These are phyloP conservation scores for Extremus antarcticus DNA, from an alignment of 495 filamentous ascomycete species.

Conservation along the genomic window DNA sequence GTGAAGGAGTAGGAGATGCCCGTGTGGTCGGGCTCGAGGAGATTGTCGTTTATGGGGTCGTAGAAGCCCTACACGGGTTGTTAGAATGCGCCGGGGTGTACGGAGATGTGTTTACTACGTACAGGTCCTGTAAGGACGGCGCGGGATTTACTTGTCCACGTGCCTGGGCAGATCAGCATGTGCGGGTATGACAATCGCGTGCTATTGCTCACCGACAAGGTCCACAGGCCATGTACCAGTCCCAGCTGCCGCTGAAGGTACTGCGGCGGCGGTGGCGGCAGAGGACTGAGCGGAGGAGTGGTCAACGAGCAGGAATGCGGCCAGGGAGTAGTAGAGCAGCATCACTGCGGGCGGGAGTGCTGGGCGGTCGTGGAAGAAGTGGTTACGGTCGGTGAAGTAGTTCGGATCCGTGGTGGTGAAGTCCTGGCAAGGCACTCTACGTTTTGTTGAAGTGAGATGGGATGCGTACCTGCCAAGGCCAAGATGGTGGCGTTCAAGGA, in stretches of 20 bases:
- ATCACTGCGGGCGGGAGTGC: not conserved
- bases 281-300: constrained; percentile 4
- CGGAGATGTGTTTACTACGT: constrained; percentile 26
- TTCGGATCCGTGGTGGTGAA: no score
- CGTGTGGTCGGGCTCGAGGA: constrained; percentile 58
- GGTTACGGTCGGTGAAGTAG: no score
- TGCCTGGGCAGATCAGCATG: constrained; percentile 31
- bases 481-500: no score
- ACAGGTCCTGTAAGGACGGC: constrained; percentile 65
- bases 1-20: constrained; percentile 81
- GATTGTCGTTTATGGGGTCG: constrained; percentile 54
- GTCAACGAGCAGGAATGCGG: constrained; percentile 7
- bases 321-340: constrained; percentile 16
- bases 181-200: not conserved
- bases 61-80: constrained; percentile 51
- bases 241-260: not conserved
- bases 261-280: not conserved
- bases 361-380: not conserved
- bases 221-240: constrained; percentile 17
- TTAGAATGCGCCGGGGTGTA: not conserved
- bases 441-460: no score
- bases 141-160: constrained; percentile 68
- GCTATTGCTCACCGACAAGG: constrained; percentile 38
- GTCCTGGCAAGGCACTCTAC: no score
- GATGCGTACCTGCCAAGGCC: no score